These are phyloP conservation scores for Nigrospora oryzae DNA, from an alignment of 2,329 filamentous ascomycete genomes.

Conservation along the genomic window DNA sequence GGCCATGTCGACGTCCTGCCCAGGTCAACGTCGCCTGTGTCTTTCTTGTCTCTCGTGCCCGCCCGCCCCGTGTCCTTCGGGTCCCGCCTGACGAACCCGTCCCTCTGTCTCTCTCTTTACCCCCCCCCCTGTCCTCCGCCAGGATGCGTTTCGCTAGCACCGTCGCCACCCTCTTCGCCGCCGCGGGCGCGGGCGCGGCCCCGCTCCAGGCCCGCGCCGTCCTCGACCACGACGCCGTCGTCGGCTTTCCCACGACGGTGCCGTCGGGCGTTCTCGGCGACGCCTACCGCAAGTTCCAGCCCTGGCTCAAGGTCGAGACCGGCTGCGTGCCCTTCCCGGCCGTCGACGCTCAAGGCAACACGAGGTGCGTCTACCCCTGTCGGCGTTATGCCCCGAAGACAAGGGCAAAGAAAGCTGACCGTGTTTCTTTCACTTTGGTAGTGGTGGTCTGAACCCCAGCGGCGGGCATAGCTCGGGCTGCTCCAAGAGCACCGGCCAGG, in stretches of 20 bases:
- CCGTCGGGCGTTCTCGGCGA: slow-evolving; percentile 34
- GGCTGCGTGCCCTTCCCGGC: slow-evolving; percentile 52
- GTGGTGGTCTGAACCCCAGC: slow-evolving; percentile 17
- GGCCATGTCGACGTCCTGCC: no score
- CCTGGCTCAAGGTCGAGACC: slow-evolving; percentile 37
- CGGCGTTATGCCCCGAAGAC: no score
- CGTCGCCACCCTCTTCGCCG: slow-evolving; percentile 4
- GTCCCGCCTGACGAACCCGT: no score
- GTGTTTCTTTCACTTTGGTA: slow-evolving; percentile 3
- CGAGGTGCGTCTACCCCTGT: slow-evolving; percentile 9
- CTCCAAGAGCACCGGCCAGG: slow-evolving; percentile 19
- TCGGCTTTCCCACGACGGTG: slow-evolving; percentile 44
- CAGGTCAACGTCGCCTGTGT: no score
- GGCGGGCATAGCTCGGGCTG: slow-evolving; percentile 18
- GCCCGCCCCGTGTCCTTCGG: no score
- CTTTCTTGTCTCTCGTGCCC: no score
- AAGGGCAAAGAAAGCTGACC: no score
- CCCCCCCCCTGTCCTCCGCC: background rate
- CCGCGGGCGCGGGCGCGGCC: slow-evolving; percentile 6
- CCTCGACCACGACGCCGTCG: slow-evolving; percentile 26
- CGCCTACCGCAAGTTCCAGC: slow-evolving; percentile 47
- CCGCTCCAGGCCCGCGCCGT: slow-evolving; percentile 14
- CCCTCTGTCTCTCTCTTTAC: no score
- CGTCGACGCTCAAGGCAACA: slow-evolving; percentile 39
- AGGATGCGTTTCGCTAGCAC: slow-evolving; percentile 8